Base-by-base conservation (phyloP, 345 rosid genomes). In the Eucalyptus regnans region DNA sequence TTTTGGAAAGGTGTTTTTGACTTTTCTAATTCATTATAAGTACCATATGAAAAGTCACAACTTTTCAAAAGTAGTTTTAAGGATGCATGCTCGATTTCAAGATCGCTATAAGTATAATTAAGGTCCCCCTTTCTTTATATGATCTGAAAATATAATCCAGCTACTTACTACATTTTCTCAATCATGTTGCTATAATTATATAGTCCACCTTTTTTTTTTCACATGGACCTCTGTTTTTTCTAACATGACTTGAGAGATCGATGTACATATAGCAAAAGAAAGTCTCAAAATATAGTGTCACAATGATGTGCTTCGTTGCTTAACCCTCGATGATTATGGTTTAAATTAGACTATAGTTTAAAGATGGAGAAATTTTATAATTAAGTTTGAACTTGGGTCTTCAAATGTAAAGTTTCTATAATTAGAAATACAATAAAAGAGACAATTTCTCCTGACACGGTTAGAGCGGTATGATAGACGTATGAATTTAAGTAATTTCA, bases 81-180 rank as follows among this genome's bases (percentile, higher is more conserved):
- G 2, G 10, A 64, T 7, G 6, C 37, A 64, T 14, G 37, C 76
- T 64, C 18, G 1, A 14, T 13, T 64, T 64, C 3, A 3, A 64
- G 20, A 64, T 14, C 2, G 18, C 37, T 64, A n/a, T 0, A 14
- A n/a, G 5, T 1, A n/a, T 64, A 29, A n/a, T 64, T 64, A 64
- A 2, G 76, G 18, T n/a, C 0, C 8, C 0, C 17, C 1, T 0
- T 56, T 64, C 0, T 64, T n/a, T 64, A n/a, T n/a, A 14, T 15
- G 37, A 64, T 64, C 76, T 13, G 0, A 29, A 64, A 13, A 64
- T 29, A 64, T 64, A 64, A 64, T 7, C 6, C 0, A 0, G 5
- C 17, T 64, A 64, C 33, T 7, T n/a, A 7, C 37, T n/a, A 64
- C 37, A n/a, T 29, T 64, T 29, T 64, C 37, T 64, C 76, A n/a